These are phyloP conservation scores for Austroboletus eburneus DNA, from an alignment of 768 basidiomycete species.

Conservation along the genomic window DNA sequence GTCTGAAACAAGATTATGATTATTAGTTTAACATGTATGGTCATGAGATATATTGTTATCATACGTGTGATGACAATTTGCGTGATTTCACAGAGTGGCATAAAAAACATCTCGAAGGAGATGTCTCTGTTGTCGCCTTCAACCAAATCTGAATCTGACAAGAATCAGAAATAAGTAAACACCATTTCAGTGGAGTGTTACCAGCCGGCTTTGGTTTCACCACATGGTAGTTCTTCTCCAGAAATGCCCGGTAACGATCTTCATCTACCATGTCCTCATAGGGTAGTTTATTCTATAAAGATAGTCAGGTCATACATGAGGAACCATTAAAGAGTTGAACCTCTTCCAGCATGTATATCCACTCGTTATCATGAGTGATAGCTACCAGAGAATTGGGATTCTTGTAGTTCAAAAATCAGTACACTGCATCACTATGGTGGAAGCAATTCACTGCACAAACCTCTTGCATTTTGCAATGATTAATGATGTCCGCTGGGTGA, in stretches of 20 bases:
- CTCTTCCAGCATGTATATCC: constrained; percentile 5
- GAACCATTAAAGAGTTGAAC: neutral
- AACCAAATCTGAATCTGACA: too few species aligned
- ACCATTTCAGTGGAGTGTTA: neutral
- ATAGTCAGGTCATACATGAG: neutral
- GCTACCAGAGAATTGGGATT: neutral
- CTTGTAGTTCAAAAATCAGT: neutral
- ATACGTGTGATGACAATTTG: constrained; percentile 9
- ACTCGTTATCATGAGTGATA: neutral
- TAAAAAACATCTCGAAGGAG: neutral
- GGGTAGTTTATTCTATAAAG: neutral
- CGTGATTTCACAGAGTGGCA: too few species aligned
- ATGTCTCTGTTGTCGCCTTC: too few species aligned
- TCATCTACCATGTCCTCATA: neutral
- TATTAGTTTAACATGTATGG: too few species aligned
- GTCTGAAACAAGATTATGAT: neutral
- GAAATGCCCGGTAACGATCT: neutral
- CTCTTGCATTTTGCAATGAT: constrained; percentile 6
- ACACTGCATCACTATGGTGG: too few species aligned
- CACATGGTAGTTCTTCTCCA: neutral
- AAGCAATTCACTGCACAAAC: neutral
- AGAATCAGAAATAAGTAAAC: too few species aligned
- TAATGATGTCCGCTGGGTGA: constrained; percentile 8
- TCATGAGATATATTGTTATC: too few species aligned
- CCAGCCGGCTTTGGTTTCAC: neutral